Evolutionary conservation across 1,284 basidiomycete genomes (phyloP).

Genomic region (Schizophyllum commune): DNA sequence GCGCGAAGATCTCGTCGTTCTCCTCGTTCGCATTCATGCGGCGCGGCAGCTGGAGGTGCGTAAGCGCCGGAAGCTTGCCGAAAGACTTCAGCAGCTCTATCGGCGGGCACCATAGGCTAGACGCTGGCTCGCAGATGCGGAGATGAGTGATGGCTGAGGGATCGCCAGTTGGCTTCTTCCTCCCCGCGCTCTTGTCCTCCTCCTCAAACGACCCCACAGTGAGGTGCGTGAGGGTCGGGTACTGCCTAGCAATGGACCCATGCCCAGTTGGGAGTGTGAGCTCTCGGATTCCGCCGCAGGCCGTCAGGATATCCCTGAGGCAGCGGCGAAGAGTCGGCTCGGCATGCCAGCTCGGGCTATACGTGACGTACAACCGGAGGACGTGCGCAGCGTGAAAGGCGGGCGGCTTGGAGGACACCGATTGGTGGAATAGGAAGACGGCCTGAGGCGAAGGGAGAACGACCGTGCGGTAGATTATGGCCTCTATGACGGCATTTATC

Average conservation of each 20-base stretch:
- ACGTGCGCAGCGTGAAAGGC: conserved; percentile 25
- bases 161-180: conserved; percentile 1
- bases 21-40: conserved; percentile 32
- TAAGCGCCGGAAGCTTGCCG: conserved; percentile 24
- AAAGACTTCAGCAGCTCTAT: conserved; percentile 26
- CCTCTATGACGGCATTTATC: conserved; percentile 21
- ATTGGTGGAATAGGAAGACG: conserved; percentile 27
- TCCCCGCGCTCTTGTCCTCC: background rate
- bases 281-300: conserved; percentile 21
- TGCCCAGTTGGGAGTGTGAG: conserved; percentile 16
- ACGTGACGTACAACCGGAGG: conserved; percentile 26
- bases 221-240: conserved; percentile 14
- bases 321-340: conserved; percentile 8
- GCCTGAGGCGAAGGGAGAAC: conserved; percentile 22
- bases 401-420: conserved; percentile 21
- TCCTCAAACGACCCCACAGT: conserved; percentile 2
- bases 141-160: conserved; percentile 5
- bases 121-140: conserved; percentile 7
- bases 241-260: conserved; percentile 15
- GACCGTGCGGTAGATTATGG: conserved; percentile 28
- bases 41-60: conserved; percentile 34
- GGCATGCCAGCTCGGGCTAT: conserved; percentile 9
- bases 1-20: conserved; percentile 32
- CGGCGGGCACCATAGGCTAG: conserved; percentile 25
- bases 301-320: conserved; percentile 19